Percentiles rank a stretch among this genome's conserved stretches.
These are phyloP conservation scores for Kodamaea kaohsiungensis DNA, from an alignment of 805 yeast genomes.

Conservation along the genomic window DNA sequence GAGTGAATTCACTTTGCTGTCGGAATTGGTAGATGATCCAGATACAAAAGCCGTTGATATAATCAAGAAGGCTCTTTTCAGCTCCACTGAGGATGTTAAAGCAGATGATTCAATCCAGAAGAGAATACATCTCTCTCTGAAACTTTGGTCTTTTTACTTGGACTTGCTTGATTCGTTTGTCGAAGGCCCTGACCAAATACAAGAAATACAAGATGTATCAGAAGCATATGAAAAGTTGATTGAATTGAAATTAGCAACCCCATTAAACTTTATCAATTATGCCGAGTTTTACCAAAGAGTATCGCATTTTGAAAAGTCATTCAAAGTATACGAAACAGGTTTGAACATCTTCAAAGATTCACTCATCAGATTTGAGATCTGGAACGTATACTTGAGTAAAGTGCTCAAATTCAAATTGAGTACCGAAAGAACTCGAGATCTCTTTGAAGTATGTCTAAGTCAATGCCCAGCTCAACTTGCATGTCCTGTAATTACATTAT, in stretches of 20 bases:
- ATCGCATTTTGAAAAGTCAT: conserved; percentile 49
- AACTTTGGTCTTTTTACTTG: conserved; percentile 72
- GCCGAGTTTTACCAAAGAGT: conserved; percentile 58
- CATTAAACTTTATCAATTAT: conserved; percentile 63
- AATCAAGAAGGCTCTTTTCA: conserved; percentile 31
- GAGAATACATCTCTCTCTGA: conserved; percentile 44
- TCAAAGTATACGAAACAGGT: conserved; percentile 68
- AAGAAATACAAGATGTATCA: conserved; percentile 16
- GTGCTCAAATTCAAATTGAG: conserved; percentile 31
- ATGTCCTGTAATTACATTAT: conserved; percentile 52
- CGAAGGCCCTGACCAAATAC: conserved; percentile 33
- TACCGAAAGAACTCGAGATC: conserved; percentile 53
- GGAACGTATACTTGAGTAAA: conserved; percentile 66
- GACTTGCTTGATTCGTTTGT: conserved; percentile 65
- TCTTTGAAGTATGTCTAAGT: conserved; percentile 66
- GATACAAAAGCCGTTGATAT: conserved; percentile 37
- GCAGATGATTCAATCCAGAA: conserved; percentile 1
- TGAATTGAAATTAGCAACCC: conserved; percentile 64
- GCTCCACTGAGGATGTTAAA: conserved; percentile 36
- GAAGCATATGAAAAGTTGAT: conserved; percentile 32
- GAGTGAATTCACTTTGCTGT: conserved; percentile 64
- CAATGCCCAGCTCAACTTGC: conserved; percentile 47
- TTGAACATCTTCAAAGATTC: conserved; percentile 61
- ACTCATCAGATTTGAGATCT: conserved; percentile 57
- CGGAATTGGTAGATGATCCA: conserved; percentile 36